A percentile compares a stretch with the other conserved stretches of the same genome.
Conservation (phyloP, 2,329 filamentous ascomycete species). For the Aspergillus pseudoglaucus region DNA sequence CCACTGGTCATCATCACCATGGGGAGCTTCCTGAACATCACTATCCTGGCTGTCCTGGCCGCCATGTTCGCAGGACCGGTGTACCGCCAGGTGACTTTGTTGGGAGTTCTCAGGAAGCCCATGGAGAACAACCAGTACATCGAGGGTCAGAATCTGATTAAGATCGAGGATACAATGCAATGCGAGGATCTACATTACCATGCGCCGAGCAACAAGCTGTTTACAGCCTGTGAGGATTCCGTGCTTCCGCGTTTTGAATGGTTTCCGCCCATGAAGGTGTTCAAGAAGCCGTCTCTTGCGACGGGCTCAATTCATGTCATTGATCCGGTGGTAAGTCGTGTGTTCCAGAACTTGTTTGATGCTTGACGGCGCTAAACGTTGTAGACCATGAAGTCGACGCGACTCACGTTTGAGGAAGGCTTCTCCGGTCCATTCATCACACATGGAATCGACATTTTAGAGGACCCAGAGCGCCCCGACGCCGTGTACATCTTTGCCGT, state of each 20-base stretch:
- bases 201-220: constrained; percentile 42
- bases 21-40: constrained; percentile 15
- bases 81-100: constrained; percentile 14
- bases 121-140: constrained; percentile 7
- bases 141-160: constrained; percentile 30
- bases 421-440: constrained; percentile 52
- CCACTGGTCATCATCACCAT: constrained; percentile 9
- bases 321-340: constrained; percentile 43
- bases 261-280: constrained; percentile 46
- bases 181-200: constrained; percentile 59
- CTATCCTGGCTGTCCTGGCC: constrained; percentile 13
- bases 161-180: constrained; percentile 47
- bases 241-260: constrained; percentile 40
- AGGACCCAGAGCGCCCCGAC: constrained; percentile 37
- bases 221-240: constrained; percentile 51
- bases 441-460: constrained; percentile 56
- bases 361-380: neutral
- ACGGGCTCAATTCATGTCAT: constrained; percentile 43
- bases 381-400: constrained; percentile 42
- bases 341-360: too few species aligned
- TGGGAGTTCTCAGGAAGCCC: constrained; percentile 18
- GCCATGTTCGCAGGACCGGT: constrained; percentile 15
- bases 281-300: constrained; percentile 31
- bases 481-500: constrained; percentile 55
- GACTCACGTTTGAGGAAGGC: constrained; percentile 42